Conservation (phyloP, 176 grass and related monocot species). For the Microstegium vimineum region DNA sequence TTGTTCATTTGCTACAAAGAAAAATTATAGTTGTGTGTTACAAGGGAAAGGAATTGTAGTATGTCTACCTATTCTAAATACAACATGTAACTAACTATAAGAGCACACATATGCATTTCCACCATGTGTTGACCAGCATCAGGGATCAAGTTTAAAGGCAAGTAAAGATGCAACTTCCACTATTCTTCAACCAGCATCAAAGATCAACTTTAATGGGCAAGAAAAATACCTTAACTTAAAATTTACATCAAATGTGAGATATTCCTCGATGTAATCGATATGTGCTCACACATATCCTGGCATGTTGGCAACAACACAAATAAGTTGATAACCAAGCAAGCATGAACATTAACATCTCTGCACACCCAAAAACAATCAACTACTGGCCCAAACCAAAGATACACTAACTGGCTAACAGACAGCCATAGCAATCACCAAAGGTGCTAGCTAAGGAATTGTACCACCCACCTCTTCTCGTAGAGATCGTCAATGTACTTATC, state of each 20-base stretch:
- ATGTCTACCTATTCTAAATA: neutral
- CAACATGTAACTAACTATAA: neutral
- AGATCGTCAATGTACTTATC: constrained; percentile 59
- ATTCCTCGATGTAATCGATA: neutral
- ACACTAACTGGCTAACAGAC: neutral
- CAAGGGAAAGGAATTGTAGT: neutral
- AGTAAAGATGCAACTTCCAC: neutral
- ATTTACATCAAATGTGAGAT: neutral
- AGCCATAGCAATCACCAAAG: neutral
- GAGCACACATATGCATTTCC: neutral
- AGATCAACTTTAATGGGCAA: neutral
- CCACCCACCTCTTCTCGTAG: constrained; percentile 68
- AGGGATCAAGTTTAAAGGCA: neutral
- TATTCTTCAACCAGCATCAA: neutral
- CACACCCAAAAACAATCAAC: neutral
- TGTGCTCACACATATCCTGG: neutral
- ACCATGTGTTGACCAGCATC: neutral
- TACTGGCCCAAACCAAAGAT: neutral
- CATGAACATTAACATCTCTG: neutral
- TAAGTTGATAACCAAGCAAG: neutral
- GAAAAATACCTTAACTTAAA: neutral
- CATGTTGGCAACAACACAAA: neutral
- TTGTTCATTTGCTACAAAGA: neutral
- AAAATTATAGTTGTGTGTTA: neutral
- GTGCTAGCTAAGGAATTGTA: neutral